Base-by-base conservation (phyloP, 305 asterid genomes). In the Solanum hybrid region DNA sequence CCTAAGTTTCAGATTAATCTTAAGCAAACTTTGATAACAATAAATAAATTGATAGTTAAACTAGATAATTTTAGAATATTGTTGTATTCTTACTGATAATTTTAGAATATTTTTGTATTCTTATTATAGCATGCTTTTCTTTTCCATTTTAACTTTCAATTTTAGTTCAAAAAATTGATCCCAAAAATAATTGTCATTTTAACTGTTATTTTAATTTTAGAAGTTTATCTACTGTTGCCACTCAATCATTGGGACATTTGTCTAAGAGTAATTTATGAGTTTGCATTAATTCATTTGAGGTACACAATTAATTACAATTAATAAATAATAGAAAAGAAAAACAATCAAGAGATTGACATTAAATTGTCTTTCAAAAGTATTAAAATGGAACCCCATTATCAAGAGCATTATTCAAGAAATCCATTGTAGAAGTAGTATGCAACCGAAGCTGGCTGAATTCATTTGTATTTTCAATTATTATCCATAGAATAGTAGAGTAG, bases 161-260 rank as follows among this genome's bases (percentile, higher is more conserved):
- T 60, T 69, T 71, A 71, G 10, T 72, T 27, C 10, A 72, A 6
- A 72, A 72, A 27, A 27, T 72, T 72, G 26, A 72, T 27, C 17
- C 36, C 10, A 27, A 72, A 60, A 72, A 3, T 27, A 27, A 72
- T 72, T 72, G 29, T 11, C 14, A 69, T 26, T 10, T 56, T 56
- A 56, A 56, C 31, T 24, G 9, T 13, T 16, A 6, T 72, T 27
- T 27, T 27, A 29, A 27, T 0, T 16, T 75, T 16, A 78, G 69
- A 81, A 46, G 10, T 22, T 85, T 71, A 84, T 51, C 42, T 80
- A 90, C 93, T 72, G 85, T 79, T 81, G 88, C 75, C 93, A 78
- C 36, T 36, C 77, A 88, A 89, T 91, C 86, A 91, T 91, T 85
- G 85, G 87, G 78, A 56, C 85, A 42, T 5, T 35, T 20, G 56